Base-by-base conservation (phyloP, 139 green algal species). In the Coccomyxa sp. region DNA sequence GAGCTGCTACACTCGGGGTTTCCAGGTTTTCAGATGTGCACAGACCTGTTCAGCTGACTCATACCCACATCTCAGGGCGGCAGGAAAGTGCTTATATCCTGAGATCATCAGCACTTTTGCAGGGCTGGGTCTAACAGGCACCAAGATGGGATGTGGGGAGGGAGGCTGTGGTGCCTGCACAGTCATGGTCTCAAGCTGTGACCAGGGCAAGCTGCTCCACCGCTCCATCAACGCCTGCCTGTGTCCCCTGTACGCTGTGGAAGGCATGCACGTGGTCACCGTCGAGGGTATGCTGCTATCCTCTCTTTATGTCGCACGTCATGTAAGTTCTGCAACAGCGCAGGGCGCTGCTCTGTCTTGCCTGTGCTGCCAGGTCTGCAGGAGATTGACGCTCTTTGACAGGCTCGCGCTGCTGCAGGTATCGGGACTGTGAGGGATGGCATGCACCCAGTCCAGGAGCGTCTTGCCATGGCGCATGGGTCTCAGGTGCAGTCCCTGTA, bases 121-220 rank as follows among this genome's bases (percentile, higher is more conserved):
- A 95, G 93, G 95, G 22, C 78, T 81, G 50, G 90, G 93, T 0
- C 76, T 95, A 29, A 97, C 91, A 4, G 95, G 95, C 4, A 97
- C 95, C 38, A 99, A 99, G 86, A 84, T 98, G n/a, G 95, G 94
- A 1, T 99, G 95, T 82, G 95, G 94, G 16, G 95, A 99, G 83
- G 95, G 95, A 10, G 95, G 95, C 8, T 99, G 95, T 80, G 95
- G 95, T 4, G 95, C 95, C 2, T 99, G 95, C 86, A 99, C 95
- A 8, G 93, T 99, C 29, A 97, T 99, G 93, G 83, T 99, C 33
- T 90, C 89, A 29, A 75, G 78, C 58, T 91, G 75, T 35, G 87
- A 97, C 39, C 83, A 73, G 7, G 82, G 83, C 12, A 29, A 80
- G 2, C 72, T 94, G 10, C 71, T 88, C 5, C 94, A 98, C 86